Base-by-base conservation (phyloP, 2,329 filamentous ascomycete species). In the Macrophomina tecta region DNA sequence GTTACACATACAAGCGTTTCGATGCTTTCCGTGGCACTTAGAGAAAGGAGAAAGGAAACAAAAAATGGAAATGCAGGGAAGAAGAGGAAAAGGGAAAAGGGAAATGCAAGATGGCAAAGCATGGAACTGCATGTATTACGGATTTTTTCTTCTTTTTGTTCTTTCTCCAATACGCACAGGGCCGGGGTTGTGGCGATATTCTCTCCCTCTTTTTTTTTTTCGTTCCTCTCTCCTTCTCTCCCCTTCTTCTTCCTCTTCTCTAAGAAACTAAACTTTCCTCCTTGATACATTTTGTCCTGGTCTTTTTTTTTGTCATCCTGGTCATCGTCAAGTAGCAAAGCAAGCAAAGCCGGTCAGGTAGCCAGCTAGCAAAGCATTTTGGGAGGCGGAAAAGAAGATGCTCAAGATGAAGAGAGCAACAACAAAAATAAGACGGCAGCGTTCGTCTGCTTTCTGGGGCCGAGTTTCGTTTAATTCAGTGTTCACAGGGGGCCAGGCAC, bases 1-100 rank as follows among this genome's bases (percentile, higher is more conserved):
- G 93, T 42, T 97, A 97, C 80, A 97, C 95, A 8, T 99, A 97
- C 85, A 99, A 98, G 88, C 92, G 95, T 69, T 99, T 99, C 80
- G 89, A 90, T 79, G 88, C 86, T 66, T 89, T 89, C 81, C 73
- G 81, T 52, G 78, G 79, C 53, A 73, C 76, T 45, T 79, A 66
- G 23, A 23, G 23, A 23, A 34, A 64, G 14, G 6, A 28, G 38
- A 23, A 53, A 40, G 38, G 8, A 48, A 5, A 4, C 2, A 51
- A n/a, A 52, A 52, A 52, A 52, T 5, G 8, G 16, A 34, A 30
- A 52, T 28, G 45, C 45, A 9, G 30, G 48, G 6, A 28, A 28
- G n/a, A n/a, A 46, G n/a, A 49, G 28, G 18, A 12, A 28, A 49
- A 1, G 52, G 42, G 34, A 42, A 45, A 61, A 32, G 16, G 40